Conservation (phyloP, 139 green algal genomes). For the Chlamydomonas incerta region DNA sequence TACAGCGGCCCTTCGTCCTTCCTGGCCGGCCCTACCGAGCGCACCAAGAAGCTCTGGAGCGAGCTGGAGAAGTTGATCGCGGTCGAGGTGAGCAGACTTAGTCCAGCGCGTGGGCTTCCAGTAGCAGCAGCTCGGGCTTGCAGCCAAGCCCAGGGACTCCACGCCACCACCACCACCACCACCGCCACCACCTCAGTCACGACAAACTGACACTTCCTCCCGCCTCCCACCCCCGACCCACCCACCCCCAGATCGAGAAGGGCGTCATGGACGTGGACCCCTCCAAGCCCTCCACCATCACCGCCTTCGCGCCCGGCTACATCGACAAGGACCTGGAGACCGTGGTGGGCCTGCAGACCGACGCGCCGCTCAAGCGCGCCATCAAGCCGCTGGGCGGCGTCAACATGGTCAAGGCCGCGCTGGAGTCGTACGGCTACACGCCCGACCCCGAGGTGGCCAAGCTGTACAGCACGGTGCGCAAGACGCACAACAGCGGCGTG, state of each 20-base stretch:
- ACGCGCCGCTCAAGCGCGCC: slow-evolving; percentile 76
- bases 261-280: slow-evolving; percentile 76
- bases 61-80: slow-evolving; percentile 57
- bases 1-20: slow-evolving; percentile 72
- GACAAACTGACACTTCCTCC: too few relatives aligned
- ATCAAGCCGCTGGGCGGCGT: slow-evolving; percentile 84
- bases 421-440: slow-evolving; percentile 66
- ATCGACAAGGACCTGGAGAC: slow-evolving; percentile 70
- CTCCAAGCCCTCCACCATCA: slow-evolving; percentile 70
- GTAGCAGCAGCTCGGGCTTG: slow-evolving; percentile 44
- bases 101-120: too few relatives aligned
- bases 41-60: slow-evolving; percentile 65
- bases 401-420: slow-evolving; percentile 76
- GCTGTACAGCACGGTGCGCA: slow-evolving; percentile 67
- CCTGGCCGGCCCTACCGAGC: slow-evolving; percentile 61
- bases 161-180: too few relatives aligned
- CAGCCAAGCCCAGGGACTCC: too few relatives aligned
- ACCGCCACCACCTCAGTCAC: too few relatives aligned
- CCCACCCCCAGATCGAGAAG: neutral
- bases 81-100: slow-evolving; percentile 57
- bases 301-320: slow-evolving; percentile 73
- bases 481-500: slow-evolving; percentile 84
- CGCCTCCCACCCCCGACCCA: neutral
- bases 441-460: slow-evolving; percentile 50
- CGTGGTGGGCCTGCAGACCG: slow-evolving; percentile 79